Evolutionary conservation across 208 protist genomes (phyloP).

Genomic region (Leishmania gerbilli): DNA sequence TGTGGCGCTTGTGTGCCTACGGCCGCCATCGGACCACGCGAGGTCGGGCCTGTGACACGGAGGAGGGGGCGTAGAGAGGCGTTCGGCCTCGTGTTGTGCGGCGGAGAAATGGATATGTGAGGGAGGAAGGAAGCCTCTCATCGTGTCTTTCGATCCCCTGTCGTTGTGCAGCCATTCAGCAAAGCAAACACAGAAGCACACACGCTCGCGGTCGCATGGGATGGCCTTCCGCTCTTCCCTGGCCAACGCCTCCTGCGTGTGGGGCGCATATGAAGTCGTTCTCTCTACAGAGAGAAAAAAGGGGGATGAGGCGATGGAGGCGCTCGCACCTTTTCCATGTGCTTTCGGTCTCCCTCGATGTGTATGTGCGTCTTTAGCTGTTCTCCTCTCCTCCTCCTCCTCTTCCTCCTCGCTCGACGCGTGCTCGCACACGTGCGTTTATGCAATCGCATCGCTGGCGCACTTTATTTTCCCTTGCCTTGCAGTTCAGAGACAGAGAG

Average conservation of each 20-base stretch:
- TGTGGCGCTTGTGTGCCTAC: background rate
- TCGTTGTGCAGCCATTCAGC: background rate
- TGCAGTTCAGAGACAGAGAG: background rate
- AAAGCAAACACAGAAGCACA: background rate
- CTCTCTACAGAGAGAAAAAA: background rate
- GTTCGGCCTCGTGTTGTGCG: too few species aligned
- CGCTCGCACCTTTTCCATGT: background rate
- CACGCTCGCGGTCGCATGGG: background rate
- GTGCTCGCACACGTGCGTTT: background rate
- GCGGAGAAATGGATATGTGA: too few species aligned
- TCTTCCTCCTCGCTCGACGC: background rate
- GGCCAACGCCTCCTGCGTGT: background rate
- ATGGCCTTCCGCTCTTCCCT: background rate
- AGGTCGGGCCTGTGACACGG: background rate
- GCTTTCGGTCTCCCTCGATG: background rate
- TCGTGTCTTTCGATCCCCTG: background rate
- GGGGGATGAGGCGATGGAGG: too few species aligned
- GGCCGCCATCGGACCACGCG: background rate
- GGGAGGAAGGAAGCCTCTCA: background rate
- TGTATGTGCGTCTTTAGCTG: background rate
- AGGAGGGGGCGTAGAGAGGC: too few species aligned
- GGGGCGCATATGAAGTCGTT: background rate
- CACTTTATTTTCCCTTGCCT: background rate
- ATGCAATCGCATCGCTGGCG: background rate
- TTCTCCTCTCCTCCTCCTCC: background rate